A percentile compares a stretch with the other conserved stretches of the same genome.
Conservation (phyloP, 75 land plant species). For the Sequoiadendron giganteum region DNA sequence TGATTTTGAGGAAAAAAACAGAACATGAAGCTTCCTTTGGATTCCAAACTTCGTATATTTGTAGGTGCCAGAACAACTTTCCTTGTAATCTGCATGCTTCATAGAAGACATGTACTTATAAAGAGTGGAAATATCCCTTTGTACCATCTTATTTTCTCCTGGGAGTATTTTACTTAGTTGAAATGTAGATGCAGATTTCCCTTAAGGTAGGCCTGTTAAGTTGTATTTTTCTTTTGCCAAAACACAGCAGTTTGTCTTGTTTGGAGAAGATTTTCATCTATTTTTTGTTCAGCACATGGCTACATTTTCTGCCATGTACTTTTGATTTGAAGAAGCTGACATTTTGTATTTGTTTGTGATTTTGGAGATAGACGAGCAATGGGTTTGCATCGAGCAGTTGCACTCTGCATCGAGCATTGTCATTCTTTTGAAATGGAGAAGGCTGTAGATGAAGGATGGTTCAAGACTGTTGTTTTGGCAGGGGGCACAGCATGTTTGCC, state of each 20-base stretch:
- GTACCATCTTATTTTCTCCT: not conserved
- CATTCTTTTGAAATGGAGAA: conserved; percentile 26
- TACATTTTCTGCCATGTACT: not conserved
- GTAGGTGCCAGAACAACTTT: not conserved
- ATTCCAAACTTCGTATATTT: not conserved
- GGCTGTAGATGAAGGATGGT: conserved; percentile 61
- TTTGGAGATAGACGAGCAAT: conserved; percentile 53
- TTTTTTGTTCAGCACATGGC: not conserved
- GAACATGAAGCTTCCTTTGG: no score
- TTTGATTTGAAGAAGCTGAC: conserved; percentile 7
- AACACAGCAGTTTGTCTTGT: not conserved
- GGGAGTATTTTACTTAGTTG: not conserved
- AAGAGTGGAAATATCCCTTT: not conserved
- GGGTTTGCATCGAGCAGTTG: conserved; percentile 86
- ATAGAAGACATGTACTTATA: not conserved
- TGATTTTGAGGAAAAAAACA: no score
- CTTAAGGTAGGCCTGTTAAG: not conserved
- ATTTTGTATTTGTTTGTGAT: not conserved
- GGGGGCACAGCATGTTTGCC: conserved; percentile 90
- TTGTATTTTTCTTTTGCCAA: not conserved
- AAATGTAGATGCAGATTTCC: not conserved
- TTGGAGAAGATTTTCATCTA: not conserved
- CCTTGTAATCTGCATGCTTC: not conserved
- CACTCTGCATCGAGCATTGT: conserved; percentile 86
- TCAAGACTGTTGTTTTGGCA: conserved; percentile 76